These are phyloP conservation scores for Phyllosticta capitalensis DNA, from an alignment of 2,329 filamentous ascomycete species.

Conservation along the genomic window DNA sequence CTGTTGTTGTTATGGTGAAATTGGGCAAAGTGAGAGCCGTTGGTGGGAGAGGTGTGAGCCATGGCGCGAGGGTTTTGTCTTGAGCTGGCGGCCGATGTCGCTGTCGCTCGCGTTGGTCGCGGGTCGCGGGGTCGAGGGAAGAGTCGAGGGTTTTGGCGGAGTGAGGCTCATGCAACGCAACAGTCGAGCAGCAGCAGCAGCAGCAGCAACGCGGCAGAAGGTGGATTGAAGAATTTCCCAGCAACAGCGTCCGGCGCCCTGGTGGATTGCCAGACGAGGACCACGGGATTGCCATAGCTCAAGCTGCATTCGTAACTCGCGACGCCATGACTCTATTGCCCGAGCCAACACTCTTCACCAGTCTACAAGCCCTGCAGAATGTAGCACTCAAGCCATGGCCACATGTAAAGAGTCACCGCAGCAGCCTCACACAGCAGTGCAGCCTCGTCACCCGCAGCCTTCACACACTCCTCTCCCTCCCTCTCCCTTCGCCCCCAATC, in stretches of 20 bases:
- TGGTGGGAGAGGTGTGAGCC: constrained; percentile 10
- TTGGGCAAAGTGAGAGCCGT: constrained; percentile 6
- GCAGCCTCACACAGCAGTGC: neutral
- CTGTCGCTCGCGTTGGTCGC: constrained; percentile 2
- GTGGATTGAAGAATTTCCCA: neutral
- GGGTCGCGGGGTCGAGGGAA: constrained; percentile 3
- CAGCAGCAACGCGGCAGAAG: neutral
- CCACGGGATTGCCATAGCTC: constrained; percentile 4
- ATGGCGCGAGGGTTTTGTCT: constrained; percentile 1
- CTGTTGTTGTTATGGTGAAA: neutral
- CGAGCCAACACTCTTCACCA: neutral
- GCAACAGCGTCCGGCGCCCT: neutral
- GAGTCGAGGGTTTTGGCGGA: constrained; percentile 6
- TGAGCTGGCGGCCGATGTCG: neutral
- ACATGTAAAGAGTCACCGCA: too few relatives aligned
- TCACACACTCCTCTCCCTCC: neutral
- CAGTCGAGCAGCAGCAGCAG: too few relatives aligned
- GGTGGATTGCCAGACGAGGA: neutral
- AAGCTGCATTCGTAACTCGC: neutral
- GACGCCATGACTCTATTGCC: neutral
- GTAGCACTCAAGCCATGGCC: too few relatives aligned
- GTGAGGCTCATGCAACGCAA: neutral
- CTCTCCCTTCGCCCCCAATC: neutral
- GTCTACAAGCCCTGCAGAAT: neutral
- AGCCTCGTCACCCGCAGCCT: neutral